Conservation (phyloP, 2,329 filamentous ascomycete genomes). For the Hypoxylon sp. region DNA sequence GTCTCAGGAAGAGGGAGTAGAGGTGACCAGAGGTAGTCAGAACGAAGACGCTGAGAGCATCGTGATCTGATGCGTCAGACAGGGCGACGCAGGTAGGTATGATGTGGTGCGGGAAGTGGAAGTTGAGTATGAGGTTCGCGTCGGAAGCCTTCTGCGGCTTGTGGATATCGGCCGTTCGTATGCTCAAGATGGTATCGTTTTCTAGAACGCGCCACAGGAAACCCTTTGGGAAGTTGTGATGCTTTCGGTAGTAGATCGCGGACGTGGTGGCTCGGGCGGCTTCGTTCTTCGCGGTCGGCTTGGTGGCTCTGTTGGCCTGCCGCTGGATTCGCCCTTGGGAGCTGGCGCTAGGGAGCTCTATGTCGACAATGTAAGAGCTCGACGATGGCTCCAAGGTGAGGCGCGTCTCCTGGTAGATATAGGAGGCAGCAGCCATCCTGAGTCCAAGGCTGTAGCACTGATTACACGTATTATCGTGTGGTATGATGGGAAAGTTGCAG, state of each 20-base stretch:
- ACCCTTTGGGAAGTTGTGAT: conserved; percentile 78
- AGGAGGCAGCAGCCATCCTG: conserved; percentile 71
- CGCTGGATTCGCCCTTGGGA: conserved; percentile 54
- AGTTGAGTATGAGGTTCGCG: conserved; percentile 76
- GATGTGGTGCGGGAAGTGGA: conserved; percentile 78
- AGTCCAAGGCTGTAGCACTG: conserved; percentile 67
- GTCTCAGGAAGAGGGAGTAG: conserved; percentile 82
- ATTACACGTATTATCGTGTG: conserved; percentile 28
- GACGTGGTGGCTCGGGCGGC: conserved; percentile 76
- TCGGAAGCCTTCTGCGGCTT: conserved; percentile 71
- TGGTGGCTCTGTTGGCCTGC: conserved; percentile 50
- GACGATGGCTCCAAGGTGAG: conserved; percentile 80
- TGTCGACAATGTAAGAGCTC: conserved; percentile 72
- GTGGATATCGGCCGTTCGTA: conserved; percentile 83
- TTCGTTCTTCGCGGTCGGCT: conserved; percentile 68
- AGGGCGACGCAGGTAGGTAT: conserved; percentile 81
- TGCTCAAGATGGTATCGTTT: conserved; percentile 78
- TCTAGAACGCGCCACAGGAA: conserved; percentile 93
- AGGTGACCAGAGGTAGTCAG: conserved; percentile 77
- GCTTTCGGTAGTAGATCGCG: conserved; percentile 83
- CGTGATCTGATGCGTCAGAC: conserved; percentile 75
- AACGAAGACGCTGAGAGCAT: conserved; percentile 66
- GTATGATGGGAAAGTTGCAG: conserved; percentile 9
- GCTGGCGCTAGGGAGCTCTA: conserved; percentile 68
- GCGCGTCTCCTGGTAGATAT: conserved; percentile 86